Evolutionary conservation across 1,284 basidiomycete genomes (phyloP).

Genomic region (Ustilago curta): DNA sequence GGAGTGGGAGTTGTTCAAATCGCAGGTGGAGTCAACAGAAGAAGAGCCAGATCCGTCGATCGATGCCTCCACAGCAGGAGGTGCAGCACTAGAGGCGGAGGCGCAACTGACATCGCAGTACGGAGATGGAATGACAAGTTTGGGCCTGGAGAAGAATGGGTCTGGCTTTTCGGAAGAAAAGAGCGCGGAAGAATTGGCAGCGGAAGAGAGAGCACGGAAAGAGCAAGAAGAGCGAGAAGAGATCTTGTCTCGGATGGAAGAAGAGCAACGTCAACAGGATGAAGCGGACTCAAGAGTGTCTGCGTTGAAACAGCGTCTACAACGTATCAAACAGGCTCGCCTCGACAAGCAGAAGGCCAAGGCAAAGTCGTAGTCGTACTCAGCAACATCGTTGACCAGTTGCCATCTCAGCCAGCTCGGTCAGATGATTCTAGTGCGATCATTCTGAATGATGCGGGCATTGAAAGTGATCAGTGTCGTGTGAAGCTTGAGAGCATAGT

Average conservation of each 20-base stretch:
- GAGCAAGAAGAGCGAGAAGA: conserved; percentile 60
- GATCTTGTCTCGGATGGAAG: conserved; percentile 55
- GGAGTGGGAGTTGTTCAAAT: conserved; percentile 62
- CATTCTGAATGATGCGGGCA: neutral
- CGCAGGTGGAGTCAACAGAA: conserved; percentile 30
- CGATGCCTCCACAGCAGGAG: conserved; percentile 13
- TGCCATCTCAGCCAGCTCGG: too few relatives aligned
- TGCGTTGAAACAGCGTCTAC: conserved; percentile 45
- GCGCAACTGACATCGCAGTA: conserved; percentile 43
- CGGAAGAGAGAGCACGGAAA: conserved; percentile 38
- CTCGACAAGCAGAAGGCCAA: conserved; percentile 29
- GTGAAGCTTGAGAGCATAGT: neutral
- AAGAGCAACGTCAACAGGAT: conserved; percentile 59
- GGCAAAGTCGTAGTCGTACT: conserved; percentile 8
- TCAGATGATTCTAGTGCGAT: too few relatives aligned
- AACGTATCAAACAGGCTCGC: conserved; percentile 49
- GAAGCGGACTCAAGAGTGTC: conserved; percentile 58
- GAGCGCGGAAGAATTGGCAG: conserved; percentile 34
- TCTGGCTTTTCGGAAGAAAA: conserved; percentile 19
- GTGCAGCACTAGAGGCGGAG: conserved; percentile 53
- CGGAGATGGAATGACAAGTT: neutral
- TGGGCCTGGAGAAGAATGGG: conserved; percentile 1
- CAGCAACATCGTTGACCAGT: neutral
- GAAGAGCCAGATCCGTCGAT: neutral
- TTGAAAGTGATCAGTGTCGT: neutral